Evolutionary conservation across 2,329 filamentous ascomycete species (phyloP).

Genomic region (Paramyrothecium roridum): DNA sequence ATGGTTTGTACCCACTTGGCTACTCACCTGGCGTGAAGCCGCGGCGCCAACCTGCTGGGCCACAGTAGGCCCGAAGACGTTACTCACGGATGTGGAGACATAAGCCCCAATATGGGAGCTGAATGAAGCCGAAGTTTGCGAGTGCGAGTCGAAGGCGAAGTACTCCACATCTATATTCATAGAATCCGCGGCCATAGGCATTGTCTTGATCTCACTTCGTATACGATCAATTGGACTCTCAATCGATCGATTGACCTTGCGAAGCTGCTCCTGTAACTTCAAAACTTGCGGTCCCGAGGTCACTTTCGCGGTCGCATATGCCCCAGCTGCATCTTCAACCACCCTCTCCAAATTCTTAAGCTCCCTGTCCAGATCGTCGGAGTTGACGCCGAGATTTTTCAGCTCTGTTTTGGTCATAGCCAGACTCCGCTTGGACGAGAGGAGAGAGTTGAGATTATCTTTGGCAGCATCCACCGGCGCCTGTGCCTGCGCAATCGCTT

Average conservation of each 20-base stretch:
- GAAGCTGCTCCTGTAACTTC: not conserved
- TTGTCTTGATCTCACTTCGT: conserved; percentile 6
- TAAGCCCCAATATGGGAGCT: not conserved
- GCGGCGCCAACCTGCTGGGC: not conserved
- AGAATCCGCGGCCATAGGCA: conserved; percentile 7
- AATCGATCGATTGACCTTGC: too few relatives aligned
- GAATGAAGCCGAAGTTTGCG: not conserved
- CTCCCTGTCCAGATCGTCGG: not conserved
- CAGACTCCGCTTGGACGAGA: conserved; percentile 8
- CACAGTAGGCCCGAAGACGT: not conserved
- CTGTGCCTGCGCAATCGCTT: not conserved
- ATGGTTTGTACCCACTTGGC: not conserved
- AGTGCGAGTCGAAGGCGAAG: conserved; percentile 5
- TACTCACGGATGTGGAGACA: not conserved
- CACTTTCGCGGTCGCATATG: not conserved
- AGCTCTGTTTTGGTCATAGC: conserved; percentile 13
- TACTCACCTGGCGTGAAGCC: not conserved
- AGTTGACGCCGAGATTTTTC: conserved; percentile 5
- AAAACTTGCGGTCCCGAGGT: not conserved
- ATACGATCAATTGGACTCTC: conserved; percentile 11
- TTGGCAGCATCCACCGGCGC: conserved; percentile 8
- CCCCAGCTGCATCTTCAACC: not conserved
- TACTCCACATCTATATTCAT: conserved; percentile 14
- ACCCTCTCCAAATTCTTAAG: not conserved
- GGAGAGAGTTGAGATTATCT: conserved; percentile 9